These are phyloP conservation scores for Debaryomyces udenii DNA, from an alignment of 1,139 yeast species.

Conservation along the genomic window DNA sequence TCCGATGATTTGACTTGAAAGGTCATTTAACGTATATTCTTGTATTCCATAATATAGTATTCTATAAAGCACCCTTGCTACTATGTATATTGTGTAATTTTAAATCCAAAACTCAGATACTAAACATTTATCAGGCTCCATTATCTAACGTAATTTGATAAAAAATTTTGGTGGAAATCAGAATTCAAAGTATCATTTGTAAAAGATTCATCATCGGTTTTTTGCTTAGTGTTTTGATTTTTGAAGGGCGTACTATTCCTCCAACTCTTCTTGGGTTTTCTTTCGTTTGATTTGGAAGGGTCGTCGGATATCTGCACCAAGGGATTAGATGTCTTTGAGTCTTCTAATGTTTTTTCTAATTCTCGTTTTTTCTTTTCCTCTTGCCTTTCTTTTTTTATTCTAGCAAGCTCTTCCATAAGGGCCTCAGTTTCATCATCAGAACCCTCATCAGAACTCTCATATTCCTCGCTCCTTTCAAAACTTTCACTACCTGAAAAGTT, in stretches of 20 bases:
- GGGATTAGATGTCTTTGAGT: constrained; percentile 45
- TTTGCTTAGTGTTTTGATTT: constrained; percentile 28
- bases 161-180: constrained; percentile 69
- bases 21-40: background rate
- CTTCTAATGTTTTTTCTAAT: constrained; percentile 17
- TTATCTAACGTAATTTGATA: constrained; percentile 65
- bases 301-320: constrained; percentile 28
- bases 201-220: constrained; percentile 30
- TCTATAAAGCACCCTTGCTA: too few relatives aligned
- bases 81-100: too few relatives aligned
- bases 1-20: constrained; percentile 37
- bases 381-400: constrained; percentile 45
- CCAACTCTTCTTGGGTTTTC: constrained; percentile 50
- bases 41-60: background rate
- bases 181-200: constrained; percentile 71
- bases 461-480: background rate
- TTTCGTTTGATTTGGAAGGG: constrained; percentile 11
- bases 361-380: constrained; percentile 32
- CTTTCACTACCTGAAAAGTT: background rate
- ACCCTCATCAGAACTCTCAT: constrained; percentile 16
- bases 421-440: constrained; percentile 37
- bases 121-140: too few relatives aligned
- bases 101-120: too few relatives aligned
- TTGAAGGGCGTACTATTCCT: constrained; percentile 54
- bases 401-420: constrained; percentile 56